These are phyloP conservation scores for Ganoderma lucidum DNA, from an alignment of 1,284 basidiomycete genomes.

Conservation along the genomic window DNA sequence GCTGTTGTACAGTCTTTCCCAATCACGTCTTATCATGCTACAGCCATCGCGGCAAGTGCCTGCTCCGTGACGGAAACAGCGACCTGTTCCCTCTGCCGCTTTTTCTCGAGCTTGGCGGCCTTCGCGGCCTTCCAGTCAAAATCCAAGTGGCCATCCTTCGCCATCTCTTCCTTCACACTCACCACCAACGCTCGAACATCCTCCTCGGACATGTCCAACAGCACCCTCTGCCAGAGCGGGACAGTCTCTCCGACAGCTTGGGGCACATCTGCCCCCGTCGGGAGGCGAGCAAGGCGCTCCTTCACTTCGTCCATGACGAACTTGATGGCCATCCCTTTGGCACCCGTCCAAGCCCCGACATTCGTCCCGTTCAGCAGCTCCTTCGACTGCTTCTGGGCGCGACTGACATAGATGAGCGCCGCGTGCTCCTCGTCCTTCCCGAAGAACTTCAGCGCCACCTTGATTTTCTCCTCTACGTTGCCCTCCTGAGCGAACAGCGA, in stretches of 20 bases:
- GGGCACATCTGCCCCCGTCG: background rate
- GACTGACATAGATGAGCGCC: slow-evolving; percentile 43
- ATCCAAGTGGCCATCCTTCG: slow-evolving; percentile 32
- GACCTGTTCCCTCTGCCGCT: slow-evolving; percentile 16
- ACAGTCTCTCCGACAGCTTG: slow-evolving; percentile 6
- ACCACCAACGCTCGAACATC: slow-evolving; percentile 37
- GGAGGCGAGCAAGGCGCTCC: slow-evolving; percentile 35
- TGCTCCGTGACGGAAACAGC: background rate
- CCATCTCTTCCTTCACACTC: slow-evolving; percentile 39
- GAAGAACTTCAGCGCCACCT: slow-evolving; percentile 62
- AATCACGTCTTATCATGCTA: background rate
- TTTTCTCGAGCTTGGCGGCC: slow-evolving; percentile 30
- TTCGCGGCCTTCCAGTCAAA: slow-evolving; percentile 36
- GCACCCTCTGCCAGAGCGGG: slow-evolving; percentile 37
- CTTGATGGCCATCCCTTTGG: slow-evolving; percentile 58
- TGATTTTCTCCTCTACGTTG: slow-evolving; percentile 35
- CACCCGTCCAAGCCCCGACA: slow-evolving; percentile 61
- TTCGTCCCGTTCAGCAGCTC: slow-evolving; percentile 57
- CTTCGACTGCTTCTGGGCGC: slow-evolving; percentile 48
- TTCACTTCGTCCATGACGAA: slow-evolving; percentile 58
- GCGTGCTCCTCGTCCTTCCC: slow-evolving; percentile 60
- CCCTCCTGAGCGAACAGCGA: slow-evolving; percentile 4
- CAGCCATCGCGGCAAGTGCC: background rate
- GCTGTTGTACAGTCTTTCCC: slow-evolving; percentile 24
- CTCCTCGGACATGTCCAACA: slow-evolving; percentile 38